Conservation (phyloP, 805 yeast genomes). For the Starmerella asiatica region DNA sequence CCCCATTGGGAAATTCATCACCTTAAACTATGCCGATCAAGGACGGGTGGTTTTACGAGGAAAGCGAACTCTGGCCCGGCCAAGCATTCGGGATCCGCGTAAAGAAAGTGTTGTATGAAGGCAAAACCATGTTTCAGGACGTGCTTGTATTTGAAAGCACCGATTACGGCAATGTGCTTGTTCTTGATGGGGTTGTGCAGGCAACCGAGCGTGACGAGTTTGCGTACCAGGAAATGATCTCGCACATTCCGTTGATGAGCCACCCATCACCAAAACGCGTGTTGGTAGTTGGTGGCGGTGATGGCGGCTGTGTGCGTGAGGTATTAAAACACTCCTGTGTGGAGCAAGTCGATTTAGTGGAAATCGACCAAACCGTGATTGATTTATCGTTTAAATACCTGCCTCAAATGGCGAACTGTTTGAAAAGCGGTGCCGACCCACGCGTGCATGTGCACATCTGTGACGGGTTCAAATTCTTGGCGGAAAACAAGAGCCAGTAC, state of each 20-base stretch:
- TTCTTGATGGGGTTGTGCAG: conserved; percentile 79
- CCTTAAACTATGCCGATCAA: conserved; percentile 14
- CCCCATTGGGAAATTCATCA: no score
- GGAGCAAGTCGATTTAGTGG: conserved; percentile 64
- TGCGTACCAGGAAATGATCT: conserved; percentile 84
- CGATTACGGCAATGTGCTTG: conserved; percentile 75
- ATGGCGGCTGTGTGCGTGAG: conserved; percentile 87
- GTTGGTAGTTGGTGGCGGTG: conserved; percentile 89
- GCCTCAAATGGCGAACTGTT: conserved; percentile 51
- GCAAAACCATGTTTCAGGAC: conserved; percentile 64
- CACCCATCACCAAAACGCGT: conserved; percentile 66
- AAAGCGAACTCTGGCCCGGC: conserved; percentile 68
- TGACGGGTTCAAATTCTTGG: conserved; percentile 73
- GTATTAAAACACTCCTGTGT: conserved; percentile 57
- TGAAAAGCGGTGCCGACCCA: conserved; percentile 32
- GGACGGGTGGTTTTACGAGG: conserved; percentile 76
- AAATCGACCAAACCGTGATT: conserved; percentile 76
- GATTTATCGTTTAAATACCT: conserved; percentile 55
- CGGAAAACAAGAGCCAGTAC: conserved; percentile 37
- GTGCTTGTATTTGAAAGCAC: conserved; percentile 61
- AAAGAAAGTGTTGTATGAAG: conserved; percentile 49
- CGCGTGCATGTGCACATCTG: conserved; percentile 53
- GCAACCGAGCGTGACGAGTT: conserved; percentile 88
- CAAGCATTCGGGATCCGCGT: conserved; percentile 65
- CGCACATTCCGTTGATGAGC: conserved; percentile 67